A percentile compares a stretch with the other conserved stretches of the same genome.
Evolutionary conservation across 768 basidiomycete genomes (phyloP).

Genomic region (Lentinula guzmanii): DNA sequence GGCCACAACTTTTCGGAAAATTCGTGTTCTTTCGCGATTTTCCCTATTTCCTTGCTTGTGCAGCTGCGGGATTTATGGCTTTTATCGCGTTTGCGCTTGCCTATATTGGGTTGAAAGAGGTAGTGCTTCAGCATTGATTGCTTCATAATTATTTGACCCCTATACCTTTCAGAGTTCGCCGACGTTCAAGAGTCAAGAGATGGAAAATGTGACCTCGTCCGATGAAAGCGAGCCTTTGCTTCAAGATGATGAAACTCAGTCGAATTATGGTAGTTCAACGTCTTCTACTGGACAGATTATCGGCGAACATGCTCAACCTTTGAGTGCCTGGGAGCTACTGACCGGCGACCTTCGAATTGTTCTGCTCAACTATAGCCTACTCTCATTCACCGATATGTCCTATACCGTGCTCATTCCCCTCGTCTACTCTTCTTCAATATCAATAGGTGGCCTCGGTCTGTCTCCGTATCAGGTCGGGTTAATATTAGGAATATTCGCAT

Average conservation of each 20-base stretch:
- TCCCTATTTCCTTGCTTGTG: constrained; percentile 33
- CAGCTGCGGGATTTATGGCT: constrained; percentile 17
- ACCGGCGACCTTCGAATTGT: constrained; percentile 18
- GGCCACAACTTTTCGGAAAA: constrained; percentile 19
- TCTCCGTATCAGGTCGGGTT: constrained; percentile 43
- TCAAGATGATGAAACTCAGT: neutral
- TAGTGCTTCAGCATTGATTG: neutral
- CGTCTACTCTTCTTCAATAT: constrained; percentile 39
- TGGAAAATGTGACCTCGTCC: neutral
- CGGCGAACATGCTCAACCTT: constrained; percentile 1
- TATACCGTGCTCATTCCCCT: constrained; percentile 21
- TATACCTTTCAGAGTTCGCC: neutral
- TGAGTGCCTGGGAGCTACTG: constrained; percentile 16
- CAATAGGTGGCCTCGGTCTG: constrained; percentile 47
- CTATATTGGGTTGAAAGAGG: constrained; percentile 22
- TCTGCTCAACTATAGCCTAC: constrained; percentile 19
- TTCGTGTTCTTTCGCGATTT: constrained; percentile 19
- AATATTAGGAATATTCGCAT: constrained; percentile 40
- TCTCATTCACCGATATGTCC: constrained; percentile 23
- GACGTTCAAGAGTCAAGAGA: neutral
- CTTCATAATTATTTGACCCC: neutral
- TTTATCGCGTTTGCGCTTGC: constrained; percentile 16
- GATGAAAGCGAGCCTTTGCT: neutral
- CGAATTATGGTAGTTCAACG: neutral
- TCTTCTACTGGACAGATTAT: neutral